phyloP scores from a whole-genome alignment of 2,329 filamentous ascomycete genomes.

The Aspergillus sergii region DNA sequence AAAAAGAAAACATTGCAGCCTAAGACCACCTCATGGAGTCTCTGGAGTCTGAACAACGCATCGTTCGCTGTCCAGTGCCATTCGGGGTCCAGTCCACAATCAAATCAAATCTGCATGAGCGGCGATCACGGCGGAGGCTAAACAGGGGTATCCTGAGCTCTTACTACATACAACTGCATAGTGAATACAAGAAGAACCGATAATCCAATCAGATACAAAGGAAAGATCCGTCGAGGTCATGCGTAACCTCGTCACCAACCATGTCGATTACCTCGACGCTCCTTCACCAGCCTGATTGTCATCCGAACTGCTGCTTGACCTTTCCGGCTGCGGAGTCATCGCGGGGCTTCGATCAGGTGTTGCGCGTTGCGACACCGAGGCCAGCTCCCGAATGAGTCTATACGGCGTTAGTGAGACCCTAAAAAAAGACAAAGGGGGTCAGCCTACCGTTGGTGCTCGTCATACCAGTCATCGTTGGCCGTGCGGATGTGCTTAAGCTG shows the following conservation, averaged over 20 bases:
- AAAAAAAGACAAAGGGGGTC: background rate
- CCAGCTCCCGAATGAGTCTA: constrained; percentile 44
- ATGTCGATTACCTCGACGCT: constrained; percentile 9
- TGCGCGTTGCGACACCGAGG: constrained; percentile 35
- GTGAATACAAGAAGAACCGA: constrained; percentile 20
- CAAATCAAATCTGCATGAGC: background rate
- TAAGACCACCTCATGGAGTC: background rate
- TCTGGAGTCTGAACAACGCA: background rate
- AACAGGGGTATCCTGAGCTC: constrained; percentile 31
- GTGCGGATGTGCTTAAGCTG: constrained; percentile 50
- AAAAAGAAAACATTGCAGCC: background rate
- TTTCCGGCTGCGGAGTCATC: constrained; percentile 33
- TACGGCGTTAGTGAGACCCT: constrained; percentile 8
- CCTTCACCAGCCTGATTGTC: constrained; percentile 14
- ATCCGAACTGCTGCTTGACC: constrained; percentile 11
- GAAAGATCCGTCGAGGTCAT: constrained; percentile 14
- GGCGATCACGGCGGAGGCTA: constrained; percentile 3
- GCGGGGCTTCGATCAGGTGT: constrained; percentile 32
- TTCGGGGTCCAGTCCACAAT: background rate
- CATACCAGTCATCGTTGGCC: constrained; percentile 48
- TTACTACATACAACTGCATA: constrained; percentile 30
- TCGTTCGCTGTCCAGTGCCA: background rate
- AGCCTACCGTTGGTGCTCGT: constrained; percentile 46
- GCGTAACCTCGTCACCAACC: background rate
- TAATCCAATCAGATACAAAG: constrained; percentile 18